Conservation (phyloP, 2,329 filamentous ascomycete genomes). For the Hypoxylon sp. region DNA sequence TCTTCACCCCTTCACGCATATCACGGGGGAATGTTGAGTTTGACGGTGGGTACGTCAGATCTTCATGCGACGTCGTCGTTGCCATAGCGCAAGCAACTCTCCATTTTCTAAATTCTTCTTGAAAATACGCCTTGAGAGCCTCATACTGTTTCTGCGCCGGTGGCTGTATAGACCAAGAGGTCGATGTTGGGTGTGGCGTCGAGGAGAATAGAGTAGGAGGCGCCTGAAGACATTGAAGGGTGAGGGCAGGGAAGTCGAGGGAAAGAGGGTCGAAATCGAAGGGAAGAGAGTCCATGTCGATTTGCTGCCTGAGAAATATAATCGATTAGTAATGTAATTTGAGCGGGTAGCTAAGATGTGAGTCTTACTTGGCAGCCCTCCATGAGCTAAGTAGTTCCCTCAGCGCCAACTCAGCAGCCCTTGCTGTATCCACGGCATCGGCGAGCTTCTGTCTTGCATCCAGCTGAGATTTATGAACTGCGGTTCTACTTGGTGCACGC, state of each 20-base stretch:
- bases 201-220: slow-evolving; percentile 87
- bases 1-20: slow-evolving; percentile 63
- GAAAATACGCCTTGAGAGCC: slow-evolving; percentile 77
- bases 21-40: slow-evolving; percentile 59
- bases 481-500: slow-evolving; percentile 63
- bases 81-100: slow-evolving; percentile 67
- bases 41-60: slow-evolving; percentile 65
- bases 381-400: slow-evolving; percentile 86
- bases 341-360: slow-evolving; percentile 9
- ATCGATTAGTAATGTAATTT: slow-evolving; percentile 36
- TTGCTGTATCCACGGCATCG: slow-evolving; percentile 83
- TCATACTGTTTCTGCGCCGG: slow-evolving; percentile 82
- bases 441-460: slow-evolving; percentile 74
- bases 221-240: slow-evolving; percentile 82
- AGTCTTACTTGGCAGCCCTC: slow-evolving; percentile 79
- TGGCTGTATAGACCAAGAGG: slow-evolving; percentile 85
- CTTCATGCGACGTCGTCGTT: slow-evolving; percentile 66
- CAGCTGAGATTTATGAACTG: slow-evolving; percentile 70
- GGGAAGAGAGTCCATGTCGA: slow-evolving; percentile 69
- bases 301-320: slow-evolving; percentile 62
- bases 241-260: slow-evolving; percentile 88
- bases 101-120: slow-evolving; percentile 77
- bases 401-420: slow-evolving; percentile 86
- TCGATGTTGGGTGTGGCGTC: slow-evolving; percentile 81
- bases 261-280: slow-evolving; percentile 88